Evolutionary conservation across 441 rosid species (phyloP).

Genomic region (Bruguiera hainesii): DNA sequence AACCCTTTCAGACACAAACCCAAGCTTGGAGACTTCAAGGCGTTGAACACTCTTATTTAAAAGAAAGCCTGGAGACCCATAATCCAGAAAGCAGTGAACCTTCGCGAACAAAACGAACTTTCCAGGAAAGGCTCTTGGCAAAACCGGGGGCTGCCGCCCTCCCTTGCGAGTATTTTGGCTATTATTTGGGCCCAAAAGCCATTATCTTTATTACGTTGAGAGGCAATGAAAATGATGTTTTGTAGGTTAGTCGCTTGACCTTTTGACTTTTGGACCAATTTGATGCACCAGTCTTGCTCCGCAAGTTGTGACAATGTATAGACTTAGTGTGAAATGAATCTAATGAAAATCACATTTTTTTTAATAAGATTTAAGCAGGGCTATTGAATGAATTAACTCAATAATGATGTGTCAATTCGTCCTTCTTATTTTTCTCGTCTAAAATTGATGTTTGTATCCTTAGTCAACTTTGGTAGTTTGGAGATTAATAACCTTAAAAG

Average conservation of each 20-base stretch:
- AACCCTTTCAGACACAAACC: neutral
- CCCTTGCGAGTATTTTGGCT: neutral
- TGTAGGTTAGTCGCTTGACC: too few relatives aligned
- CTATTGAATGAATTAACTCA: neutral
- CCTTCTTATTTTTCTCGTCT: too few relatives aligned
- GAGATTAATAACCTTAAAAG: too few relatives aligned
- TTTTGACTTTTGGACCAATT: constrained; percentile 2
- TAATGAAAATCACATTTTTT: neutral
- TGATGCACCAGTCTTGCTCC: neutral
- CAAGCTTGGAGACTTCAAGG: neutral
- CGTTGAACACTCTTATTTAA: neutral
- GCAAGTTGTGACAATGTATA: neutral
- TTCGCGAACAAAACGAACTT: neutral
- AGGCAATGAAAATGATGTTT: neutral
- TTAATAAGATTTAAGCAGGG: neutral
- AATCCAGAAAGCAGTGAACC: neutral
- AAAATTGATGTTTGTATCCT: too few relatives aligned
- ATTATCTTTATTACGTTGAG: neutral
- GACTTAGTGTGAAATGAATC: too few relatives aligned
- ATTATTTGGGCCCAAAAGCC: neutral
- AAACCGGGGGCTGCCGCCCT: neutral
- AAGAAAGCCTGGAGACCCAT: neutral
- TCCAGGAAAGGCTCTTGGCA: neutral
- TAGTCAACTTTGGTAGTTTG: too few relatives aligned
- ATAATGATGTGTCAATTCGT: too few relatives aligned